A percentile compares a stretch with the other conserved stretches of the same genome.
These are phyloP conservation scores for Cladophialophora bantiana DNA, from an alignment of 2,329 filamentous ascomycete genomes.

Conservation along the genomic window DNA sequence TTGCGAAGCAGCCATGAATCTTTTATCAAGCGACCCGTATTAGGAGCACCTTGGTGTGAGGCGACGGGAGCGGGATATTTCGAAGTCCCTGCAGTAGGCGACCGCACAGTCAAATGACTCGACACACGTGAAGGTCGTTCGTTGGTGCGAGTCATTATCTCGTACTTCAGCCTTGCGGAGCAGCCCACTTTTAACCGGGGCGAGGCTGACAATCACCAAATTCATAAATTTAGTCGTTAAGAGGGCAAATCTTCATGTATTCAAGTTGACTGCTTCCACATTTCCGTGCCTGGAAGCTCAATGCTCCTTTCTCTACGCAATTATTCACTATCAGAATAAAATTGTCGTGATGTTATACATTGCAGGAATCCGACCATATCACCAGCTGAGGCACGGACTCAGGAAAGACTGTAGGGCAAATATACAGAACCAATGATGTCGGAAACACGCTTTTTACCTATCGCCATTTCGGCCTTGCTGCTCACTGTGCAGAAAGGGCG, in stretches of 20 bases:
- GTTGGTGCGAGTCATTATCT: not conserved
- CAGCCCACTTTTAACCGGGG: not conserved
- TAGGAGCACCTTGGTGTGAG: not conserved
- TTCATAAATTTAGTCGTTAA: not conserved
- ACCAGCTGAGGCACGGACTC: not conserved
- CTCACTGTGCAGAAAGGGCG: not conserved
- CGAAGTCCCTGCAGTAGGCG: constrained; percentile 8
- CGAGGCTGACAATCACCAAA: not conserved
- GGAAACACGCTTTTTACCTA: constrained; percentile 8
- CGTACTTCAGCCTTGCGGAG: constrained; percentile 14
- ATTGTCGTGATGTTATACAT: not conserved
- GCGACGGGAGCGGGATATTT: not conserved
- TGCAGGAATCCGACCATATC: not conserved
- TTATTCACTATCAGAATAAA: constrained; percentile 1
- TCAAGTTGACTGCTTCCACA: not conserved
- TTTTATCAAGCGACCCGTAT: not conserved
- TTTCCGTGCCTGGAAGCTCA: not conserved
- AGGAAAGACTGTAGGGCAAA: not conserved
- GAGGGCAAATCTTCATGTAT: not conserved
- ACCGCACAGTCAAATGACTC: not conserved
- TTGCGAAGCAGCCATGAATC: constrained; percentile 22
- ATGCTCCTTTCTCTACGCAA: not conserved
- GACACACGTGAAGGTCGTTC: not conserved
- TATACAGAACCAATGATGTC: not conserved
- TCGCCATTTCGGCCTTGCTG: not conserved